A percentile compares a stretch with the other conserved stretches of the same genome.
Evolutionary conservation across 441 rosid genomes (phyloP).

Genomic region (Gossypium davidsonii): DNA sequence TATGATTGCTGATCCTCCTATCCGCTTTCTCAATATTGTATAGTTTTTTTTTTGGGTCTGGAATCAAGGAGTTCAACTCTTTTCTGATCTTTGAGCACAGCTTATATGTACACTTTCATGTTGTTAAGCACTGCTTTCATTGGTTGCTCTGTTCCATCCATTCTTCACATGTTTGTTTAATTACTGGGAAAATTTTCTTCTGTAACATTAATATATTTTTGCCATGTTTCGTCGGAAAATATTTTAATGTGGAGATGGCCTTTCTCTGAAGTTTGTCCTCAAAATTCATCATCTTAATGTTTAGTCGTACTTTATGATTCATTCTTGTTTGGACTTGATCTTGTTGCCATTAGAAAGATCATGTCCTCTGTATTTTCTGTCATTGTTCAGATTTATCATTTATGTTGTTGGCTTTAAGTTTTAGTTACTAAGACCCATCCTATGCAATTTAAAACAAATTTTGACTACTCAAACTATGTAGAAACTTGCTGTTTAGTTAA

Average conservation of each 20-base stretch:
- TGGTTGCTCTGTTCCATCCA: not conserved
- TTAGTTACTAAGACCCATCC: not conserved
- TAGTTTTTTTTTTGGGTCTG: not conserved
- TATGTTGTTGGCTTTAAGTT: not conserved
- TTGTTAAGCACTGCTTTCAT: not conserved
- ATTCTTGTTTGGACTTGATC: not conserved
- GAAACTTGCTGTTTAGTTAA: not conserved
- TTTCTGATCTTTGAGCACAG: not conserved
- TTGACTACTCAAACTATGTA: not conserved
- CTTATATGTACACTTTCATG: not conserved
- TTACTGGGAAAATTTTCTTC: not conserved
- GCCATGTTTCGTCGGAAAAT: not conserved
- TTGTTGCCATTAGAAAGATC: not conserved
- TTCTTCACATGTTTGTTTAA: not conserved
- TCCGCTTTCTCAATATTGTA: not conserved
- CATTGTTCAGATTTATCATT: slow-evolving; percentile 1
- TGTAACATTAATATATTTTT: not conserved
- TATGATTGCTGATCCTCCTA: slow-evolving; percentile 32
- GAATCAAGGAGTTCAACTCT: not conserved
- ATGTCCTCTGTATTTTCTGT: not conserved
- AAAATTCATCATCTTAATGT: not conserved
- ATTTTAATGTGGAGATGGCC: not conserved
- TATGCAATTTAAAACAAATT: not conserved
- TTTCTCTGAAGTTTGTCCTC: not conserved
- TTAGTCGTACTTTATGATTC: not conserved